Percentiles rank a stretch among this genome's conserved stretches.
Evolutionary conservation across 1,284 basidiomycete species (phyloP).

Genomic region (Cryptococcus depauperatus): DNA sequence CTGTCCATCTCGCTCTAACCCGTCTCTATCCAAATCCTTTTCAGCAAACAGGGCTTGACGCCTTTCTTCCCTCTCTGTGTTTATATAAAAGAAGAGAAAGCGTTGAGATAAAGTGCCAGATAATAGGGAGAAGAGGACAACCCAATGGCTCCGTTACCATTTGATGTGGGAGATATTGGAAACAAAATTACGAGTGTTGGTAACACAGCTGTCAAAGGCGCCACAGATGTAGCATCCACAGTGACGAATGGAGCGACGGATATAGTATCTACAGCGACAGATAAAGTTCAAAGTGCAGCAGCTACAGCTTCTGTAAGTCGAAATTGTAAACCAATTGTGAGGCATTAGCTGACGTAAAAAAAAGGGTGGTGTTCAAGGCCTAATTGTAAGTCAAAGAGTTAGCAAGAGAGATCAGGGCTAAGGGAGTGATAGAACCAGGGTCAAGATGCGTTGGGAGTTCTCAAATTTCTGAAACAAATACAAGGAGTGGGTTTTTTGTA

Average conservation of each 20-base stretch:
- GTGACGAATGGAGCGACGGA: conserved; percentile 3
- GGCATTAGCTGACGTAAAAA: too few species aligned
- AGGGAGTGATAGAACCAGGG: background rate
- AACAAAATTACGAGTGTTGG: conserved; percentile 2
- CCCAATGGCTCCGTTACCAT: conserved; percentile 6
- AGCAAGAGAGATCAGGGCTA: background rate
- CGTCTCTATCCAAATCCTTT: too few species aligned
- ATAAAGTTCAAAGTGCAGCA: conserved; percentile 1
- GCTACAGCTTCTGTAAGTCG: conserved; percentile 7
- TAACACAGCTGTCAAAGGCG: conserved; percentile 4
- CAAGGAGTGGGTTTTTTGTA: conserved; percentile 6
- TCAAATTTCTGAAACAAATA: conserved; percentile 8
- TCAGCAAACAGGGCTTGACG: too few species aligned
- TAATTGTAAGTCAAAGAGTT: too few species aligned
- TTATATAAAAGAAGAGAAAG: too few species aligned
- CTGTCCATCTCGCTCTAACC: too few species aligned
- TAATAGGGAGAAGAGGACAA: too few species aligned
- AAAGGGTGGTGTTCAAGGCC: too few species aligned
- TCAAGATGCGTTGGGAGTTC: conserved; percentile 3
- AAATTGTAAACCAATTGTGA: too few species aligned
- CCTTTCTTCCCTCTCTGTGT: too few species aligned
- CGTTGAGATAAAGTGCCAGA: too few species aligned
- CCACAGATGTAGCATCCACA: conserved; percentile 2
- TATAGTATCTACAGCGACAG: conserved; percentile 3
- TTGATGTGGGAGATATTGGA: conserved; percentile 6